These are phyloP conservation scores for Knoxia roxburghii DNA, from an alignment of 257 asterid genomes.

Conservation along the genomic window DNA sequence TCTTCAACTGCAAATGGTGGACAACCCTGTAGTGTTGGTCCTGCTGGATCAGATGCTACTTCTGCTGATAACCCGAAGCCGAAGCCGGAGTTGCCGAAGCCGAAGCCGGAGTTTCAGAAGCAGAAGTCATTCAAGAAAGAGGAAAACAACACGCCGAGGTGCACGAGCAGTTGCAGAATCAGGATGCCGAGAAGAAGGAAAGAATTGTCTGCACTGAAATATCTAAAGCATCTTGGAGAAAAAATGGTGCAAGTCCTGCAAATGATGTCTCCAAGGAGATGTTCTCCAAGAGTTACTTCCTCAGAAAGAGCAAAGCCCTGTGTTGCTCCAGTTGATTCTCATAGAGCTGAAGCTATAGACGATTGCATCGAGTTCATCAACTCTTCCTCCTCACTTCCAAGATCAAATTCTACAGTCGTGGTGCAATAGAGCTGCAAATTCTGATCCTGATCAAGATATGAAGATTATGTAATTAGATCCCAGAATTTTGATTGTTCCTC, in stretches of 20 bases:
- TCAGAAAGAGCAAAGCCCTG: constrained; percentile 23
- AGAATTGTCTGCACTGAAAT: constrained; percentile 22
- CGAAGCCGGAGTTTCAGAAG: constrained; percentile 2
- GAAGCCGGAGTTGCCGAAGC: not conserved
- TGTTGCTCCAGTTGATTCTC: constrained; percentile 31
- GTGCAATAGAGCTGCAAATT: not conserved
- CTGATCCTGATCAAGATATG: constrained; percentile 1
- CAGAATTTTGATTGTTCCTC: constrained; percentile 3
- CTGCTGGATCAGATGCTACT: not conserved
- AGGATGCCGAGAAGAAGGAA: constrained; percentile 20
- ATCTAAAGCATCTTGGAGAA: constrained; percentile 23
- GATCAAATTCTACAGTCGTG: constrained; percentile 33
- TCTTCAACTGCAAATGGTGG: constrained; percentile 12
- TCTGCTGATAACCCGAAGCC: not conserved
- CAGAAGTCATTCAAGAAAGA: constrained; percentile 14
- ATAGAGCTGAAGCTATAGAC: constrained; percentile 40
- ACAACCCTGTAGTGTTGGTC: constrained; percentile 15
- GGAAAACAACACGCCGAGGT: constrained; percentile 6
- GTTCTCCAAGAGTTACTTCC: constrained; percentile 31
- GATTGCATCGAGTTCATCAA: constrained; percentile 46
- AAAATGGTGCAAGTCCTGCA: constrained; percentile 21
- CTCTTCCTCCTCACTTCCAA: constrained; percentile 35
- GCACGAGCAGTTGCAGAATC: constrained; percentile 26
- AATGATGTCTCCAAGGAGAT: constrained; percentile 18
- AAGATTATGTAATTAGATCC: not conserved